Conservation (phyloP, 495 filamentous ascomycete species). For the Hypoxylon crocopeplum region DNA sequence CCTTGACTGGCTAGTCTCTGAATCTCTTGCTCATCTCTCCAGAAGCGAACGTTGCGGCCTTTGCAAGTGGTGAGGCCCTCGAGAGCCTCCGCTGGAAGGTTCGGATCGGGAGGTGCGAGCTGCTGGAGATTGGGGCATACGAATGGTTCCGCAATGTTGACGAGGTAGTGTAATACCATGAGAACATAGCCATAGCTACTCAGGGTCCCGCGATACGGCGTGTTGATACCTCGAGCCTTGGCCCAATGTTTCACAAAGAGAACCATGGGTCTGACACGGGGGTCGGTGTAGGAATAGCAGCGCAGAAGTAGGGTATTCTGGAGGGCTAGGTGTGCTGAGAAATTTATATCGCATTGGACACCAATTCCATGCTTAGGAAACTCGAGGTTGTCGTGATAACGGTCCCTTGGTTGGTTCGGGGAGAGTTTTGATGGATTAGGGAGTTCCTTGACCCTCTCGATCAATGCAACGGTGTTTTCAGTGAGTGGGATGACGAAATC, state of each 20-base stretch:
- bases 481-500: conserved; percentile 40
- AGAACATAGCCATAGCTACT: conserved; percentile 89
- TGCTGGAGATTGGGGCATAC: conserved; percentile 81
- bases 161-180: conserved; percentile 89
- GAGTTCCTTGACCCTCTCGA: conserved; percentile 45
- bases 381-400: conserved; percentile 65
- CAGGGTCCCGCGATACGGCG: conserved; percentile 79
- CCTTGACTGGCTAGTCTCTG: conserved; percentile 55
- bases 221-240: conserved; percentile 79
- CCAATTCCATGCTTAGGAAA: conserved; percentile 73
- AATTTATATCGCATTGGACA: conserved; percentile 85
- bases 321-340: conserved; percentile 76
- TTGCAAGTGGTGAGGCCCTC: conserved; percentile 54
- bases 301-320: conserved; percentile 80
- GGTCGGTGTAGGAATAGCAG: conserved; percentile 77
- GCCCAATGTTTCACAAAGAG: conserved; percentile 88
- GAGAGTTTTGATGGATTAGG: conserved; percentile 48
- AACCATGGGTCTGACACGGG: conserved; percentile 74
- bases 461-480: conserved; percentile 19
- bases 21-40: conserved; percentile 71
- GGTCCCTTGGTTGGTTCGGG: conserved; percentile 58
- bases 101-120: conserved; percentile 51
- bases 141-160: conserved; percentile 77
- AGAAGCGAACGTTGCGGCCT: conserved; percentile 69
- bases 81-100: conserved; percentile 48